Evolutionary conservation across 805 yeast species (phyloP).

Genomic region (Metschnikowia cerradonensis): DNA sequence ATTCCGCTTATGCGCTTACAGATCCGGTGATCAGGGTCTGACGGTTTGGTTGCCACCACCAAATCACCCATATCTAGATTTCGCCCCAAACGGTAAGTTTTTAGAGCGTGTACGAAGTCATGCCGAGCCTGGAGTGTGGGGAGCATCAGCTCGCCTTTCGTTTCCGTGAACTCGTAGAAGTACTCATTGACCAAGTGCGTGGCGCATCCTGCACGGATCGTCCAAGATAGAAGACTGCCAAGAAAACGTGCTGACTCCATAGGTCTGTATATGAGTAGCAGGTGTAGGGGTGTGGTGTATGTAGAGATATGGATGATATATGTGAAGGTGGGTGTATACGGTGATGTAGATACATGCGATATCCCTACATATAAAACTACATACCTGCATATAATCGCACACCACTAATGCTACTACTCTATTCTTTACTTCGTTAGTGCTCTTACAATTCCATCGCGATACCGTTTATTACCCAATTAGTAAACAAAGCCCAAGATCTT

Average conservation of each 20-base stretch:
- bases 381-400: too few relatives aligned
- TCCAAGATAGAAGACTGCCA: constrained; percentile 42
- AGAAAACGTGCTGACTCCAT: constrained; percentile 25
- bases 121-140: constrained; percentile 75
- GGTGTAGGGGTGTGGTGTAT: background rate
- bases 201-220: constrained; percentile 57
- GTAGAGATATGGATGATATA: background rate
- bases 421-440: too few relatives aligned
- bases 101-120: constrained; percentile 78
- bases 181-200: constrained; percentile 64
- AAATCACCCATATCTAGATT: constrained; percentile 78
- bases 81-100: constrained; percentile 59
- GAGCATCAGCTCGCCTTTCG: constrained; percentile 92
- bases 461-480: constrained; percentile 36
- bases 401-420: too few relatives aligned
- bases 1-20: constrained; percentile 93
- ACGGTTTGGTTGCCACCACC: constrained; percentile 84
- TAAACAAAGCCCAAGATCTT: constrained; percentile 97
- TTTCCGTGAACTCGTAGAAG: constrained; percentile 71
- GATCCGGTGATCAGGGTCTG: constrained; percentile 78
- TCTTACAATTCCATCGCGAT: background rate
- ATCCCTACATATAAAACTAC: too few relatives aligned
- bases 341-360: too few relatives aligned
- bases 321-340: background rate
- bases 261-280: background rate